Conservation (phyloP, 2,329 filamentous ascomycete genomes). For the Leptographium galeiforme region DNA sequence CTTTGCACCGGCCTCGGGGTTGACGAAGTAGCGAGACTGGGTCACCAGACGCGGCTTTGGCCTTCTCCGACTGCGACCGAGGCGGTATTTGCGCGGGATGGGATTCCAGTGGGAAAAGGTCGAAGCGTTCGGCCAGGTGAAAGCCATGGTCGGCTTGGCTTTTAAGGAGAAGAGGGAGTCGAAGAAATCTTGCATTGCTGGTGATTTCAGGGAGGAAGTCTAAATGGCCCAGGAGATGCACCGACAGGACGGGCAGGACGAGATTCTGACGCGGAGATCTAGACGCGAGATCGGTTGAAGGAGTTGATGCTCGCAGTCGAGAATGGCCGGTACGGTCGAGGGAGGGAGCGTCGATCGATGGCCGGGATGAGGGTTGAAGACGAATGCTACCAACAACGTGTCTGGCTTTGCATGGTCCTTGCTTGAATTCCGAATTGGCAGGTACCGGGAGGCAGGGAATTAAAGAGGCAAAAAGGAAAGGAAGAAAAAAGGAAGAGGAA, state of each 20-base stretch:
- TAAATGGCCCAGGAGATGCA: not conserved
- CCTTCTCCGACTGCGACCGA: slow-evolving; percentile 10
- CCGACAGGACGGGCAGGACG: not conserved
- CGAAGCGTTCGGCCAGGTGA: slow-evolving; percentile 15
- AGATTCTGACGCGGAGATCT: not conserved
- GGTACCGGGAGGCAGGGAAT: not conserved
- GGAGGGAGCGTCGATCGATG: not conserved
- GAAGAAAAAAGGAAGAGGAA: not conserved
- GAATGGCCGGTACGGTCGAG: not conserved
- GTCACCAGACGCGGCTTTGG: slow-evolving; percentile 8
- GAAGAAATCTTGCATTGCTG: slow-evolving; percentile 16
- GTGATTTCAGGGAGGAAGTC: not conserved
- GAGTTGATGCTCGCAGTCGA: not conserved
- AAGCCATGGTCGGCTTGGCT: slow-evolving; percentile 17
- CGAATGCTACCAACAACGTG: not conserved
- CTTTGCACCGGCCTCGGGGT: slow-evolving; percentile 1
- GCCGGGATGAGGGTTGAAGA: not conserved
- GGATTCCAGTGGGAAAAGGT: slow-evolving; percentile 18
- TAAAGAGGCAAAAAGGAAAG: not conserved
- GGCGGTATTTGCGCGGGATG: slow-evolving; percentile 19
- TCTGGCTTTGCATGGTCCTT: not conserved
- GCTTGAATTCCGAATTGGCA: not conserved
- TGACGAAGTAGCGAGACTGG: slow-evolving; percentile 11
- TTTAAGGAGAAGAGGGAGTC: slow-evolving; percentile 10
- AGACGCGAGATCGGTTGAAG: not conserved